phyloP scores from a whole-genome alignment of 495 filamentous ascomycete species.

The Staphylotrichum tortipilum region DNA sequence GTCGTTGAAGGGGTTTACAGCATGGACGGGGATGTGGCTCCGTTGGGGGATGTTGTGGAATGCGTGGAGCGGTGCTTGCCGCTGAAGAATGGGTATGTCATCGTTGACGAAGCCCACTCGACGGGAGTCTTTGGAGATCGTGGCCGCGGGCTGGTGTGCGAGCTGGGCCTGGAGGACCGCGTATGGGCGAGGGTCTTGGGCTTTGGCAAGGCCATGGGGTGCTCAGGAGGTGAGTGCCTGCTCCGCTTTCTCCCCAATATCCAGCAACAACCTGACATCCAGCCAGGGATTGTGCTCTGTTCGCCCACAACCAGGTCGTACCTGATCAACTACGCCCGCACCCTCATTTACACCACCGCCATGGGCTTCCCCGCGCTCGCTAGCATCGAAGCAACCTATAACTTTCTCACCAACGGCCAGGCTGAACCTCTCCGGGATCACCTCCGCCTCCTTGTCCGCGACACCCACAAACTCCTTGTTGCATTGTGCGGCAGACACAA shows the following conservation, averaged over 20 bases:
- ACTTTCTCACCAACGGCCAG: slow-evolving; percentile 36
- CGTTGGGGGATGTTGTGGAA: slow-evolving; percentile 49
- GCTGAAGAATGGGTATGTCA: slow-evolving; percentile 51
- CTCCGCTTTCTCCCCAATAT: background rate
- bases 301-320: slow-evolving; percentile 42
- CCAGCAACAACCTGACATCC: background rate
- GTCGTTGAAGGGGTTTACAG: slow-evolving; percentile 71
- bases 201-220: slow-evolving; percentile 69
- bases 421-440: slow-evolving; percentile 28
- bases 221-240: slow-evolving; percentile 47
- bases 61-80: slow-evolving; percentile 50
- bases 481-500: slow-evolving; percentile 7
- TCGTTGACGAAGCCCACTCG: slow-evolving; percentile 75
- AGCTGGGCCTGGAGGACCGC: slow-evolving; percentile 54
- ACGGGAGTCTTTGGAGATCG: slow-evolving; percentile 56
- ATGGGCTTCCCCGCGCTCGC: slow-evolving; percentile 47
- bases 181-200: slow-evolving; percentile 65
- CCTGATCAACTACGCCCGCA: slow-evolving; percentile 54
- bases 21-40: slow-evolving; percentile 74
- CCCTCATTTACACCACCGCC: slow-evolving; percentile 53
- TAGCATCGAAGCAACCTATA: slow-evolving; percentile 42
- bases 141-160: slow-evolving; percentile 60
- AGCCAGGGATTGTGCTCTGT: slow-evolving; percentile 48
- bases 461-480: slow-evolving; percentile 19
- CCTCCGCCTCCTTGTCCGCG: slow-evolving; percentile 18